Evolutionary conservation across 371 early-diverging fungal genomes (phyloP).

Genomic region (Fennellomyces sp.): DNA sequence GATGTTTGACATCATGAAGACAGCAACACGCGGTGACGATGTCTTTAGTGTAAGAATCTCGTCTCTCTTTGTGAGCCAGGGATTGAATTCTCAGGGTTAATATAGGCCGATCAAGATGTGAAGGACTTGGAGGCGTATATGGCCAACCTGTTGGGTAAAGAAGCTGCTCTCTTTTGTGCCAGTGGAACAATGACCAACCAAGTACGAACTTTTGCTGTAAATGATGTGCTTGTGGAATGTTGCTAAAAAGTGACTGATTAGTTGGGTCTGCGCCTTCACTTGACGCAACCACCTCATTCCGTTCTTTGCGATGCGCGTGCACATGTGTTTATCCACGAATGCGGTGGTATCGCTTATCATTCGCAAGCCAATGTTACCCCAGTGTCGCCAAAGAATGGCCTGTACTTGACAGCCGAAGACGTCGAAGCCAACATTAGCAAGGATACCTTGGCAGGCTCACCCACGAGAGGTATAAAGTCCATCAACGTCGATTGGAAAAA

Average conservation of each 20-base stretch:
- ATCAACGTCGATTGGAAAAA: neutral
- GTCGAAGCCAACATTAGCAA: slow-evolving; percentile 47
- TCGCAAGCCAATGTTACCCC: slow-evolving; percentile 78
- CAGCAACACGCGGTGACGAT: slow-evolving; percentile 84
- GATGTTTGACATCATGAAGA: slow-evolving; percentile 83
- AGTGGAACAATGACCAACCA: slow-evolving; percentile 36
- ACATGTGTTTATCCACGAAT: slow-evolving; percentile 81
- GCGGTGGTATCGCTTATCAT: slow-evolving; percentile 78
- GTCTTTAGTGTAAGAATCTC: slow-evolving; percentile 67
- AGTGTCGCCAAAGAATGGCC: slow-evolving; percentile 58
- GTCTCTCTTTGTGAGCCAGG: neutral
- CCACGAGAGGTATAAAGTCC: slow-evolving; percentile 54
- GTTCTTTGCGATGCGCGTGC: slow-evolving; percentile 78
- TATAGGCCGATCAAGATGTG: slow-evolving; percentile 27
- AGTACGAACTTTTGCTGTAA: too few relatives aligned
- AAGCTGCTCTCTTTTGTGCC: slow-evolving; percentile 82
- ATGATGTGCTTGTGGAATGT: too few relatives aligned
- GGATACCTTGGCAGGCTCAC: slow-evolving; percentile 55
- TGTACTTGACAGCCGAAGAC: slow-evolving; percentile 71
- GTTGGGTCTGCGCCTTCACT: slow-evolving; percentile 14
- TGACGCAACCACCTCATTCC: slow-evolving; percentile 79
- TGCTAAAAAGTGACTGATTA: too few relatives aligned
- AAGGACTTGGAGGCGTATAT: slow-evolving; percentile 68
- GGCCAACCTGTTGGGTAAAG: slow-evolving; percentile 74
- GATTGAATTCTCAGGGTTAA: neutral